Base-by-base conservation (phyloP, 306 rosid species). In the Arachis stenosperma region DNA sequence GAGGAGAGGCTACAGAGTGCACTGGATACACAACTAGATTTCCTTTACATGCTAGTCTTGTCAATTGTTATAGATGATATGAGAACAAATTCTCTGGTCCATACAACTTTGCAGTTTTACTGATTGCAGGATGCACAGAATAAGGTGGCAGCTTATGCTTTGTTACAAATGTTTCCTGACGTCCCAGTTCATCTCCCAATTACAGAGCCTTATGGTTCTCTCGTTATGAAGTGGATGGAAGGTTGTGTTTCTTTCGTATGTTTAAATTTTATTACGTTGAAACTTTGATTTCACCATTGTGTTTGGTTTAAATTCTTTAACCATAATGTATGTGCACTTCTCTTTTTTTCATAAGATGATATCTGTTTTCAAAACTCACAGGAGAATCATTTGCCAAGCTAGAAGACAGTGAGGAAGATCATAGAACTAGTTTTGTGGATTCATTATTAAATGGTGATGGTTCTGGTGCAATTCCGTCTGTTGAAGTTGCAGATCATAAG, bases 91-190 rank as follows among this genome's bases (percentile, higher is more conserved):
- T 55, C 36, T 61, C 27, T 17, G 42, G 60, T 79, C 44, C 56
- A 67, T 71, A 53, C 68, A 69, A 22, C 47, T 52, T 52, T 65
- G 55, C 13, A 59, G 30, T 71, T 57, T 75, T 75, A 51, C 61
- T 79, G 62, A 53, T 83, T 68, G 64, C 85, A 92, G 97, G 94
- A 93, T 78, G 93, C 97, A 48, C 98, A 93, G 84, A 90, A 93
- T 80, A 89, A 77, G 81, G 98, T 93, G 81, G 97, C 98, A 70
- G 90, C 98, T 50, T 90, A 85, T 85, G 94, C 97, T 70, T 88
- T 93, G 75, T 87, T 83, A 78, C 88, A 87, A 78, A 75, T 93
- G 75, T 93, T 90, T 84, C 86, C 97, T 37, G 91, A 90, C 84
- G 77, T 88, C 71, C 98, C 98, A 22, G 84, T 89, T 79, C 94